These are phyloP conservation scores for Arthroderma uncinatum DNA, from an alignment of 2,329 filamentous ascomycete species.

Conservation along the genomic window DNA sequence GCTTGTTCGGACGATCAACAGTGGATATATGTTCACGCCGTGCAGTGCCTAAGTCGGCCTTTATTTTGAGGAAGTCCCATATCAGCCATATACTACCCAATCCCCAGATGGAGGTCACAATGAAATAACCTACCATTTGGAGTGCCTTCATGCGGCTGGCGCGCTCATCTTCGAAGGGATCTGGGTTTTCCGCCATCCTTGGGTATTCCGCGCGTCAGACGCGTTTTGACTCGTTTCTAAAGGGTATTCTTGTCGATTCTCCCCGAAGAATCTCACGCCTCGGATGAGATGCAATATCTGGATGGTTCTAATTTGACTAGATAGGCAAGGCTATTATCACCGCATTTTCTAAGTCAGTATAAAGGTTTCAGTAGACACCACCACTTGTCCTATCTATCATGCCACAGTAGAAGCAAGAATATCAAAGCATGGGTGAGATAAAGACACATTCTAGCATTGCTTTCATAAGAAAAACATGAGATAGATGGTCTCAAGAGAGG, in stretches of 20 bases:
- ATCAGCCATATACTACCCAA: not conserved
- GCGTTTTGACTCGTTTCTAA: not conserved
- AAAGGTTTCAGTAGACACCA: too few species aligned
- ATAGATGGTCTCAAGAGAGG: not conserved
- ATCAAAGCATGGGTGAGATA: not conserved
- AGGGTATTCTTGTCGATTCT: not conserved
- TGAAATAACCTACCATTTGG: conserved; percentile 21
- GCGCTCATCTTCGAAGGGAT: conserved; percentile 9
- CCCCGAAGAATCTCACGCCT: not conserved
- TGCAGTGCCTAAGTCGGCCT: conserved; percentile 31
- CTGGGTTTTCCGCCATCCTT: conserved; percentile 12
- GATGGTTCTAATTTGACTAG: not conserved
- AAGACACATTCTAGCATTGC: not conserved
- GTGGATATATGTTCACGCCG: conserved; percentile 30
- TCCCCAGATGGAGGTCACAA: not conserved
- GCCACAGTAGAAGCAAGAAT: not conserved
- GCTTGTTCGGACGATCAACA: conserved; percentile 16
- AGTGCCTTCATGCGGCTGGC: conserved; percentile 20
- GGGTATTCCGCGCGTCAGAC: not conserved
- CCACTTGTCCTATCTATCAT: not conserved
- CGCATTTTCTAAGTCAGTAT: not conserved
- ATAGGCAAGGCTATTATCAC: not conserved
- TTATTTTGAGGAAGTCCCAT: not conserved
- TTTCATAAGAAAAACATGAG: not conserved
- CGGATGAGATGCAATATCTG: not conserved